A percentile compares a stretch with the other conserved stretches of the same genome.
Conservation (phyloP, 495 filamentous ascomycete genomes). For the Aspergillus taichungensis region DNA sequence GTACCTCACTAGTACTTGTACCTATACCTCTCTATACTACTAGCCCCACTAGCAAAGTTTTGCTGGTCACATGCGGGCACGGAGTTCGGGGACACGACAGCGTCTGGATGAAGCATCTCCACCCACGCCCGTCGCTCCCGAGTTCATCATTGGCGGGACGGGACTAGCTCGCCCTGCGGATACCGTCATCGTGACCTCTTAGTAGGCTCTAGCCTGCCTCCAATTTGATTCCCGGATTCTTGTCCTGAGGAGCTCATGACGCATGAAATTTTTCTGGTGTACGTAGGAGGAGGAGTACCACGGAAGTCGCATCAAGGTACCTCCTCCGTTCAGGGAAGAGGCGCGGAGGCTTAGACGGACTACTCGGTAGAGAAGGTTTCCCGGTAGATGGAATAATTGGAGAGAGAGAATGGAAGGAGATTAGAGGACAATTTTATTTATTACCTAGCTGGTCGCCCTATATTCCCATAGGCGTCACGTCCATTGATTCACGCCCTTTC, state of each 20-base stretch:
- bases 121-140: slow-evolving; percentile 12
- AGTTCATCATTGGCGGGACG: slow-evolving; percentile 31
- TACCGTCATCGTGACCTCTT: slow-evolving; percentile 19
- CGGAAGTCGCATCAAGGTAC: too few species aligned
- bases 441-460: too few species aligned
- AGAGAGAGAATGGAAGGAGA: too few species aligned
- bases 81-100: slow-evolving; percentile 10
- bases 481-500: too few species aligned
- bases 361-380: too few species aligned
- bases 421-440: too few species aligned
- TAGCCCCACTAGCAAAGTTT: slow-evolving; percentile 17
- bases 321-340: too few species aligned
- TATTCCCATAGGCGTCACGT: too few species aligned
- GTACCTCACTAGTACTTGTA: too few species aligned
- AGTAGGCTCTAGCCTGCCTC: slow-evolving; percentile 10
- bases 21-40: neutral
- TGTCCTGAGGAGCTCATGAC: slow-evolving; percentile 14
- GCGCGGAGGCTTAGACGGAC: too few species aligned
- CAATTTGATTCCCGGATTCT: slow-evolving; percentile 8
- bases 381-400: too few species aligned
- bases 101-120: slow-evolving; percentile 2
- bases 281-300: too few species aligned
- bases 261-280: neutral
- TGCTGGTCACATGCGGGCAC: slow-evolving; percentile 27
- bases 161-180: slow-evolving; percentile 12